Conservation (phyloP, 1,284 basidiomycete genomes). For the Ustilago sp. region DNA sequence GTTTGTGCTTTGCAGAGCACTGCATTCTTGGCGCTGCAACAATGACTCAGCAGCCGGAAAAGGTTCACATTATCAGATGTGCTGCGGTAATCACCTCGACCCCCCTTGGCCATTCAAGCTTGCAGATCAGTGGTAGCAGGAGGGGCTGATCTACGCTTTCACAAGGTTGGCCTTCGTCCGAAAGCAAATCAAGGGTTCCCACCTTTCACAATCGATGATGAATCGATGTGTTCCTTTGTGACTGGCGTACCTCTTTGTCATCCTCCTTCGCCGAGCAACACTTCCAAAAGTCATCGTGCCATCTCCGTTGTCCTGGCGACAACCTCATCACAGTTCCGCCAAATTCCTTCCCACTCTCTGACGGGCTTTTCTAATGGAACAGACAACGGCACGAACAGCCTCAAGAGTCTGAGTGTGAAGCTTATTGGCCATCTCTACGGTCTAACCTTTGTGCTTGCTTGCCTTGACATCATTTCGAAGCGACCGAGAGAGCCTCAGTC, state of each 20-base stretch:
- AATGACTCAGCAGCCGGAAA: background rate
- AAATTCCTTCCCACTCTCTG: background rate
- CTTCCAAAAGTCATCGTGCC: background rate
- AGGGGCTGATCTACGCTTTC: background rate
- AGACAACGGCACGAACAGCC: background rate
- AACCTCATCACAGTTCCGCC: background rate
- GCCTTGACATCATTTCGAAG: no score
- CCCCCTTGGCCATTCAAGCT: background rate
- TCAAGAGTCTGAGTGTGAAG: background rate
- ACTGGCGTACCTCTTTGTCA: no score
- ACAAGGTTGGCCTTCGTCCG: background rate
- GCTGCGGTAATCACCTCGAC: slow-evolving; percentile 9
- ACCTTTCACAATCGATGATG: no score
- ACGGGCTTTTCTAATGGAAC: background rate
- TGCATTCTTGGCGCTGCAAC: slow-evolving; percentile 8
- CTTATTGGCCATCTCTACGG: background rate
- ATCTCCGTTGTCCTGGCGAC: background rate
- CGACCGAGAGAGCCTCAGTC: no score
- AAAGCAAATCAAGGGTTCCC: no score
- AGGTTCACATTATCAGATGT: background rate
- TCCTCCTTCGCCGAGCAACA: no score
- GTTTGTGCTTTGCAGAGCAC: background rate
- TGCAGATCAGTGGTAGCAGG: background rate
- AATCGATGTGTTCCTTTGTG: no score
- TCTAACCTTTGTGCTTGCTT: no score